Evolutionary conservation across 2,329 filamentous ascomycete genomes (phyloP), one percentile per base, ranked within the genome.

Genomic region (Talaromyces albobiverticillius): DNA sequence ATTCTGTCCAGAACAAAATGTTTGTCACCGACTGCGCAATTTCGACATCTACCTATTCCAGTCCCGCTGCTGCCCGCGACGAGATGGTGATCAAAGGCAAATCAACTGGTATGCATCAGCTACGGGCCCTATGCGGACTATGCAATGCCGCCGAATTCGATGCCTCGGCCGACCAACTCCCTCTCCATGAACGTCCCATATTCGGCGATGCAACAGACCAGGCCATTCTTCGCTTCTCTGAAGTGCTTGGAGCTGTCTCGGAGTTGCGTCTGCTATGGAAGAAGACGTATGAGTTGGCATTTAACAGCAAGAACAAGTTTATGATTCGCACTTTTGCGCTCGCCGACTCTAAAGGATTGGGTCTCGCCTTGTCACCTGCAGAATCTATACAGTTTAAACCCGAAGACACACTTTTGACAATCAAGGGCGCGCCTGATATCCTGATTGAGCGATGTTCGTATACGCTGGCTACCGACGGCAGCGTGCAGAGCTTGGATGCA

Each of bases 221-320:
- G 62, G 88, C 88, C 16, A 80, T 91, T 29, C 76, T 92, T 5
- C 80, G 87, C 51, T 86, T 92, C 53, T 84, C 87, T 0, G 87
- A 91, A 67, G 74, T 75, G 3, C 75, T 91, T 45, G 81, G 81
- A 0, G 73, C 82, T 0, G 82, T 89, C 0, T 70, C 78, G 0
- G 79, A 86, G 48, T 71, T 87, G 4, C 80, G 84, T 7, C 75
- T 77, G 13, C 76, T 79, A 58, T 90, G 86, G 86, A 79, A 80
- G 49, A 84, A 81, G 50, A 79, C 81, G 2, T 90, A 84, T 61
- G 83, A 87, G 51, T 74, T 89, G 25, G 82, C 86, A 0, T 92
- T 92, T 69, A 91, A 91, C 73, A 89, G 86, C 71, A 89, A 89
- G 75, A 91, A 90, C 72, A 92, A 92, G 70, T 91, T 85, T 66